Conservation (phyloP, 495 filamentous ascomycete genomes). For the Tirmania nivea region DNA sequence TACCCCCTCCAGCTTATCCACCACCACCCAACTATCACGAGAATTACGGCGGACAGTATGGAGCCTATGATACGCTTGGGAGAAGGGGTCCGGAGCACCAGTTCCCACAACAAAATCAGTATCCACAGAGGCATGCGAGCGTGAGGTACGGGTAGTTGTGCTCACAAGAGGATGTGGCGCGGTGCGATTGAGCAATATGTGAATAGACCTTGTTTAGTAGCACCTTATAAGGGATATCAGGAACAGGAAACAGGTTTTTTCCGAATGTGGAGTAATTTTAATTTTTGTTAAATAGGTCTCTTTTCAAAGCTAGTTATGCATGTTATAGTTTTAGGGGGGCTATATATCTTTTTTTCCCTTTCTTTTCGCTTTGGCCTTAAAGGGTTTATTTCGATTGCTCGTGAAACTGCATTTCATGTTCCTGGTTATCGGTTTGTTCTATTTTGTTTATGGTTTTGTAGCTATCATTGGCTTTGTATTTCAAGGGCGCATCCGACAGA, state of each 20-base stretch:
- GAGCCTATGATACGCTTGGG: not conserved
- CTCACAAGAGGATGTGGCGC: no score
- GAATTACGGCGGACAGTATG: slow-evolving; percentile 1
- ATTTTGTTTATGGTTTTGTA: no score
- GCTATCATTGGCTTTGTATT: not conserved
- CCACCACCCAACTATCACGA: slow-evolving; percentile 3
- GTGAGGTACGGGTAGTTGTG: slow-evolving; percentile 19
- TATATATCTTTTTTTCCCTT: not conserved
- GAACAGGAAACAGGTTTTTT: no score
- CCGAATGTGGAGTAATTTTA: no score
- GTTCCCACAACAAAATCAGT: slow-evolving; percentile 7
- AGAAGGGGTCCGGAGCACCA: slow-evolving; percentile 1
- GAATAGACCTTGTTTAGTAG: no score
- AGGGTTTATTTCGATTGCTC: not conserved
- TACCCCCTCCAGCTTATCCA: slow-evolving; percentile 1
- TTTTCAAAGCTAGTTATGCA: not conserved
- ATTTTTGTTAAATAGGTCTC: not conserved
- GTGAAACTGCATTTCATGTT: not conserved
- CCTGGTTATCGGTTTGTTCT: no score
- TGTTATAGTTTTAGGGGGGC: not conserved
- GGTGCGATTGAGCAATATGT: no score
- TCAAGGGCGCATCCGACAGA: not conserved
- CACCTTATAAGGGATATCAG: no score
- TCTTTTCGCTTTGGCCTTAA: not conserved
- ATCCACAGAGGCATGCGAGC: slow-evolving; percentile 13